These are phyloP conservation scores for Mesotaenium endlicherianum DNA, from an alignment of 139 green algal species.

Conservation along the genomic window DNA sequence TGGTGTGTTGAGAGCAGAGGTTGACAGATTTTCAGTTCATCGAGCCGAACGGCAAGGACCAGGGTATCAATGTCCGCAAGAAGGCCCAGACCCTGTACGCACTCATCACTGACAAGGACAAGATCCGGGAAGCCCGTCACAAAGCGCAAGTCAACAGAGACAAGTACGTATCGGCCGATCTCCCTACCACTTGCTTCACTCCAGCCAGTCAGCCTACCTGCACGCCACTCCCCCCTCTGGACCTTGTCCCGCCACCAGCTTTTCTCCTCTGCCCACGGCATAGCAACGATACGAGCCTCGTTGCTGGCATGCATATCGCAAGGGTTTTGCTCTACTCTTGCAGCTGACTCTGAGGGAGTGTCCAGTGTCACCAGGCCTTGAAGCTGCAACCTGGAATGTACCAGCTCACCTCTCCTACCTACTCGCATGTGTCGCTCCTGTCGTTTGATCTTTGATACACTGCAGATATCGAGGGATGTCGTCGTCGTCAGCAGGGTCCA, in stretches of 20 bases:
- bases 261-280: neutral
- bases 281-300: neutral
- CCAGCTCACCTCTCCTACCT: neutral
- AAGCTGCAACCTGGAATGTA: too few relatives aligned
- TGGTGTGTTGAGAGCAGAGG: conserved; percentile 8
- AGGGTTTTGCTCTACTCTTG: neutral
- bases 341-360: neutral
- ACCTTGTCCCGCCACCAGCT: neutral
- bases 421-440: neutral
- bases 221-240: too few relatives aligned
- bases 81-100: conserved; percentile 55
- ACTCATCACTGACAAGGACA: conserved; percentile 50
- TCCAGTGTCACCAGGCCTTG: too few relatives aligned
- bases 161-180: conserved; percentile 46
- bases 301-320: neutral
- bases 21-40: conserved; percentile 69
- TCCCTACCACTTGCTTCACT: neutral
- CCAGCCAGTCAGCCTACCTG: too few relatives aligned
- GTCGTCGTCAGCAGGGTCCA: conserved; percentile 14
- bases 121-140: conserved; percentile 51
- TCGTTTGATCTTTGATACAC: neutral
- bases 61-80: conserved; percentile 83
- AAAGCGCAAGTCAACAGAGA: conserved; percentile 51
- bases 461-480: conserved; percentile 37
- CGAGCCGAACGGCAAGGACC: conserved; percentile 64